A percentile compares a stretch with the other conserved stretches of the same genome.
These are phyloP conservation scores for Barbatosphaeria neglecta DNA, from an alignment of 495 filamentous ascomycete species.

Conservation along the genomic window DNA sequence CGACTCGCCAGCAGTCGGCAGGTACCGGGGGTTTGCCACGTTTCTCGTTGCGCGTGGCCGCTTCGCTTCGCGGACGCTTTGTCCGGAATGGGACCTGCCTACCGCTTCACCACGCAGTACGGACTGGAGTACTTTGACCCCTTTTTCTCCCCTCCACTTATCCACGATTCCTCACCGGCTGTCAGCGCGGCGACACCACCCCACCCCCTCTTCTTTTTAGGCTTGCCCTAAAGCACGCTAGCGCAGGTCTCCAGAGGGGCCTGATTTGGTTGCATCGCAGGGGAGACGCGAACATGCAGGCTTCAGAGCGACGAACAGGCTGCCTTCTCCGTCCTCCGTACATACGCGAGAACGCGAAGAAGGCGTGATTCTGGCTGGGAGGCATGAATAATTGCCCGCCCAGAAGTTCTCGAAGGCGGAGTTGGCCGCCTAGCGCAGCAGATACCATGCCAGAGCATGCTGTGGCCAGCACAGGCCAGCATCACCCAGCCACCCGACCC, in stretches of 20 bases:
- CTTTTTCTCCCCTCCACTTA: neutral
- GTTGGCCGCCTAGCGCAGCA: too few species aligned
- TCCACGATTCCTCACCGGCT: neutral
- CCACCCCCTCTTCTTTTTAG: neutral
- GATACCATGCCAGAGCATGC: neutral
- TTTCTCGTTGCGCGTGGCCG: too few species aligned
- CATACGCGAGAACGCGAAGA: neutral
- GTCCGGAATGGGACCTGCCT: too few species aligned
- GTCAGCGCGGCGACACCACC: neutral
- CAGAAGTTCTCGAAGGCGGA: too few species aligned
- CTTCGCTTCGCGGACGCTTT: too few species aligned
- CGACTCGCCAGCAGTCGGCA: too few species aligned
- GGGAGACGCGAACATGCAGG: neutral
- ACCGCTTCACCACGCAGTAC: too few species aligned
- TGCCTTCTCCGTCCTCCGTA: neutral
- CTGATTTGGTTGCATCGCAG: neutral
- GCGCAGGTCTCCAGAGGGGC: neutral
- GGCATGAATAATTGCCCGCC: too few species aligned
- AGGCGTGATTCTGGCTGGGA: too few species aligned
- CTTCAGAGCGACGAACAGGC: neutral
- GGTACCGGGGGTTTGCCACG: too few species aligned
- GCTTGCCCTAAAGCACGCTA: neutral
- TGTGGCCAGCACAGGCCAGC: neutral
- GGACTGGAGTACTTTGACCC: neutral
- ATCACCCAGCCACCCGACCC: too few species aligned